These are phyloP conservation scores for Stemphylium vesicarium DNA, from an alignment of 2,329 filamentous ascomycete genomes.

Conservation along the genomic window DNA sequence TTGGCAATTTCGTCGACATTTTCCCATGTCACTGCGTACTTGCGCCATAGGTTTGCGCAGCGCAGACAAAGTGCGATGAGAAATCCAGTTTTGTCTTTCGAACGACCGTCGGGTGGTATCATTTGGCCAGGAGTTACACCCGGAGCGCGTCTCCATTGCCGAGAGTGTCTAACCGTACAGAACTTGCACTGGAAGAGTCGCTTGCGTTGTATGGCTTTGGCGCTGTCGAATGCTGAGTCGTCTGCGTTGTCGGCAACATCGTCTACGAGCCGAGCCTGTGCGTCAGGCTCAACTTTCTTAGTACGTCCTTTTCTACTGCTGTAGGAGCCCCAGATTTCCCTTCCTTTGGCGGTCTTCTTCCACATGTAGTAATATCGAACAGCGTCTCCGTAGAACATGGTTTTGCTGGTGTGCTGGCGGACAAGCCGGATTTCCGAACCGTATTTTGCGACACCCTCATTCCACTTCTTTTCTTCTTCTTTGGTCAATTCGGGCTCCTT, in stretches of 20 bases:
- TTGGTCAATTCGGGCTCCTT: slow-evolving; percentile 83
- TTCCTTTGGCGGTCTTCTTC: slow-evolving; percentile 91
- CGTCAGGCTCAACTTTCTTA: slow-evolving; percentile 64
- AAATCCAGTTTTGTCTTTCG: slow-evolving; percentile 78
- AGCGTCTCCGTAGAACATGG: slow-evolving; percentile 77
- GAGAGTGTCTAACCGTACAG: slow-evolving; percentile 77
- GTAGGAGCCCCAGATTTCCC: slow-evolving; percentile 88
- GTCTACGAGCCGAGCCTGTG: slow-evolving; percentile 79
- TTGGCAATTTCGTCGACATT: slow-evolving; percentile 89
- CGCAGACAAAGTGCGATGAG: slow-evolving; percentile 86
- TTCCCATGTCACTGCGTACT: slow-evolving; percentile 96
- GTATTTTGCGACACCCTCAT: slow-evolving; percentile 87
- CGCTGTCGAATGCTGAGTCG: slow-evolving; percentile 92
- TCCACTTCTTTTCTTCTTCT: slow-evolving; percentile 85
- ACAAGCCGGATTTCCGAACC: slow-evolving; percentile 88
- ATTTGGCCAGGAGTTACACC: slow-evolving; percentile 74
- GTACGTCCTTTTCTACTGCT: slow-evolving; percentile 89
- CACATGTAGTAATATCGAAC: slow-evolving; percentile 96
- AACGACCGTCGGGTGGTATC: slow-evolving; percentile 70
- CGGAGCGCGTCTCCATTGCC: slow-evolving; percentile 91
- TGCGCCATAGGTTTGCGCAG: slow-evolving; percentile 92
- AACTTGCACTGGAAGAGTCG: slow-evolving; percentile 93
- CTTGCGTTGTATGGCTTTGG: slow-evolving; percentile 80
- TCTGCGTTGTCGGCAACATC: slow-evolving; percentile 92
- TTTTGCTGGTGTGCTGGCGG: slow-evolving; percentile 79